Evolutionary conservation across 1,139 yeast species (phyloP), one percentile per base, ranked within the genome.

Genomic region (Magnusiomyces paraingens): DNA sequence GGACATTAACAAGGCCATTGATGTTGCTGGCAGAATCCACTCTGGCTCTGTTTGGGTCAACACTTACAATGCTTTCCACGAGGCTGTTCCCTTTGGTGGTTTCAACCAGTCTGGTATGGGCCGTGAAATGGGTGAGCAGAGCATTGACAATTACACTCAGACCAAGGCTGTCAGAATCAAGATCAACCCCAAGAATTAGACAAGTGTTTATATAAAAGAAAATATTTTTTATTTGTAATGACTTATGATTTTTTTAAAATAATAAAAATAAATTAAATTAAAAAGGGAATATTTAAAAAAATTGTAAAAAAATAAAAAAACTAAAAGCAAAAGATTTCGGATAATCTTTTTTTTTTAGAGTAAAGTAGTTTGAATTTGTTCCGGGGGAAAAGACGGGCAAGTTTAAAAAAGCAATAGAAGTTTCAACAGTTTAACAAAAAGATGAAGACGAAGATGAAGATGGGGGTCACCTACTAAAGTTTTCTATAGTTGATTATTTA

Each of bases 21-120:
- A 74, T 46, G 84, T 86, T 57, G 78, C 91, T 20, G 79, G 79
- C 63, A 78, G 77, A 61, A 70, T 89, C 57, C 82, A 83, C 60
- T 83, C 95, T 41, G 97, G 97, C 63, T 85, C 89, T 62, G 81
- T 89, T 56, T 90, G 95, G 88, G 78, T 87, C 66, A 88, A 88
- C 74, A 81, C 88, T 8, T 84, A 91, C 52, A 85, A 86, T 65
- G 88, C 83, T 66, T 81, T 86, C 49, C 89, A 84, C 63, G 69
- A 75, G 55, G 81, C 81, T 59, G 78, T 86, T 57, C 96, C 96
- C 55, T 89, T 89, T 66, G 96, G 96, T 59, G 86, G 86, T 44
- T 76, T 74, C 62, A 88, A 88, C 72, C 76, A 80, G 80, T 81
- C 89, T 62, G 96, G 96, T 58, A 78, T 85, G 60, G 96, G 96